phyloP scores from a whole-genome alignment of 805 yeast genomes.

The Blastobotrys americana region DNA sequence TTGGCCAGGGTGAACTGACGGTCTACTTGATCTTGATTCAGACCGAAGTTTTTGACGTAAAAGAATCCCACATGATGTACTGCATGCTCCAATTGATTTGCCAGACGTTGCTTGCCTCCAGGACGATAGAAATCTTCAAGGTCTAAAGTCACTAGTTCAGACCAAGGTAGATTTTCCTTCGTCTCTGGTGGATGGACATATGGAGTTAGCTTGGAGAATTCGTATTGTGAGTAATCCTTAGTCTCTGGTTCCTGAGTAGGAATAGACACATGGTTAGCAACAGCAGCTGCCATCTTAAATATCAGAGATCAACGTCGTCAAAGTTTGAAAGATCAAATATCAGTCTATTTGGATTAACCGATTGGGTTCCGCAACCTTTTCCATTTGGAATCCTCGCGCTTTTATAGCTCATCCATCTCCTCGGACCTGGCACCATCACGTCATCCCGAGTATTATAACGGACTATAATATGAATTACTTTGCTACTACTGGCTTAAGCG shows the following conservation, averaged over 20 bases:
- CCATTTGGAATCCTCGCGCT: no score
- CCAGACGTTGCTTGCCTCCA: constrained; percentile 6
- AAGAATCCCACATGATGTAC: constrained; percentile 9
- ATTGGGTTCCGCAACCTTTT: no score
- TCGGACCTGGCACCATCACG: no score
- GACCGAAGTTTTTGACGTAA: constrained; percentile 9
- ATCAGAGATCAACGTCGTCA: neutral
- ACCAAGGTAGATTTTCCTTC: constrained; percentile 6
- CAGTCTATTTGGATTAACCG: no score
- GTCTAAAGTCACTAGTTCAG: constrained; percentile 7
- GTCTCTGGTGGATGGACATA: constrained; percentile 9
- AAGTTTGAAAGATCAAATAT: no score
- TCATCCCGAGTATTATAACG: no score
- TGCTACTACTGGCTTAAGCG: no score
- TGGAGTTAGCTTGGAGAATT: constrained; percentile 1
- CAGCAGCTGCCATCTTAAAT: neutral
- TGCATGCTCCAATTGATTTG: constrained; percentile 7
- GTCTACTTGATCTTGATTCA: constrained; percentile 8
- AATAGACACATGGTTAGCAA: neutral
- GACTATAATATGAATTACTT: no score
- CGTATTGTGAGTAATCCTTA: neutral
- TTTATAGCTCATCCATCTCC: no score
- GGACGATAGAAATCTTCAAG: constrained; percentile 4
- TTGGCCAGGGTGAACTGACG: constrained; percentile 8
- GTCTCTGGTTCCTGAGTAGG: neutral